These are phyloP conservation scores for Trypanosoma rangeli DNA, from an alignment of 208 protist species.

Conservation along the genomic window DNA sequence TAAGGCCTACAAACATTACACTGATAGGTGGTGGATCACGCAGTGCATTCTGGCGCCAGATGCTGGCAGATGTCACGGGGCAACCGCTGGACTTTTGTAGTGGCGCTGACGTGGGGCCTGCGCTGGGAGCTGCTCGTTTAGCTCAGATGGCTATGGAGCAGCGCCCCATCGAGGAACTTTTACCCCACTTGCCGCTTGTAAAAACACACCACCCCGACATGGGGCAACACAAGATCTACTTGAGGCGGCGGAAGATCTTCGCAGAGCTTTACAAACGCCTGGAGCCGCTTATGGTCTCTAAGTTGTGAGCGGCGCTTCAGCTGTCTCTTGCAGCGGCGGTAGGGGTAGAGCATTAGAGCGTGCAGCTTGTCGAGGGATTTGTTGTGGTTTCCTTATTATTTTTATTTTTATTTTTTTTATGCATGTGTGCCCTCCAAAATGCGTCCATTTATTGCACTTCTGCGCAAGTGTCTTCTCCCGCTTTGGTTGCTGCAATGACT, in stretches of 20 bases:
- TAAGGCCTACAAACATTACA: conserved; percentile 53
- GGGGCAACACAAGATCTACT: conserved; percentile 53
- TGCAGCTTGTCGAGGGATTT: background rate
- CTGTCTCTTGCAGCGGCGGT: background rate
- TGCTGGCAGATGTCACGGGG: conserved; percentile 70
- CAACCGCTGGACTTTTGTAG: conserved; percentile 62
- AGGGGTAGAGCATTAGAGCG: background rate
- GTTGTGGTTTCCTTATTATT: background rate
- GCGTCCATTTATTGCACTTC: background rate
- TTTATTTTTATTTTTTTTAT: conserved; percentile 15
- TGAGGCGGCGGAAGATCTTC: conserved; percentile 51
- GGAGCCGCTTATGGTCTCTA: conserved; percentile 54
- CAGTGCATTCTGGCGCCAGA: conserved; percentile 76
- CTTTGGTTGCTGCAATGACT: background rate
- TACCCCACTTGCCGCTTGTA: conserved; percentile 54
- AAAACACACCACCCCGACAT: conserved; percentile 58
- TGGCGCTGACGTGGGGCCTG: conserved; percentile 65
- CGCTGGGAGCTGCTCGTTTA: conserved; percentile 63
- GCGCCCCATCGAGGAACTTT: conserved; percentile 46
- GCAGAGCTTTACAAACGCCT: conserved; percentile 61
- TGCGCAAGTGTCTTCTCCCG: background rate
- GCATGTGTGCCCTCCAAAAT: background rate
- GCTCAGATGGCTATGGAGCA: conserved; percentile 70
- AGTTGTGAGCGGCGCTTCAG: conserved; percentile 34
- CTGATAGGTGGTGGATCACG: conserved; percentile 69